These are phyloP conservation scores for Escovopsis weberi DNA, from an alignment of 2,329 filamentous ascomycete genomes.

Conservation along the genomic window DNA sequence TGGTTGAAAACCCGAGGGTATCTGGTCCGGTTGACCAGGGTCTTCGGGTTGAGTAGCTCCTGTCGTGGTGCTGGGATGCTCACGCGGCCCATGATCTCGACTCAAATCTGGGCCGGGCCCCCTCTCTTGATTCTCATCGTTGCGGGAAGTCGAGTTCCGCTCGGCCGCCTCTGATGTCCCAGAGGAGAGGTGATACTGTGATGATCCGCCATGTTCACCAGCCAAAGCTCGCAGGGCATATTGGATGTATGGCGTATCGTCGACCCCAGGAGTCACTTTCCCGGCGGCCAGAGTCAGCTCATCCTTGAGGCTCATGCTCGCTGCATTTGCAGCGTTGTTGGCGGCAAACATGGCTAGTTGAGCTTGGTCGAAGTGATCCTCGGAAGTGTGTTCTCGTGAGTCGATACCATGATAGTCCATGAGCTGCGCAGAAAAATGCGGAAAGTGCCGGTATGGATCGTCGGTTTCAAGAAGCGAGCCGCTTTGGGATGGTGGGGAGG, in stretches of 20 bases:
- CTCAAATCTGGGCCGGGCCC: background rate
- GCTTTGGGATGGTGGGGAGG: slow-evolving; percentile 22
- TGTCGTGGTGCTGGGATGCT: background rate
- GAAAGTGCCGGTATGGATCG: slow-evolving; percentile 26
- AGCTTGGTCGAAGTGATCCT: slow-evolving; percentile 24
- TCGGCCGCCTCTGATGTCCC: slow-evolving; percentile 18
- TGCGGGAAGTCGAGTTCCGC: slow-evolving; percentile 14
- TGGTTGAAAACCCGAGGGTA: background rate
- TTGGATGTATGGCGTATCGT: slow-evolving; percentile 76
- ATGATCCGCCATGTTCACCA: slow-evolving; percentile 48
- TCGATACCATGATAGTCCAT: slow-evolving; percentile 5
- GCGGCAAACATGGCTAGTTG: slow-evolving; percentile 25
- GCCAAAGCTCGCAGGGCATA: slow-evolving; percentile 84
- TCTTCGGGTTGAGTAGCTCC: background rate
- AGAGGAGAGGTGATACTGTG: slow-evolving; percentile 32
- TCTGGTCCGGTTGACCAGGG: background rate
- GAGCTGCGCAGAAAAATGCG: slow-evolving; percentile 14
- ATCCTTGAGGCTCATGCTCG: slow-evolving; percentile 35
- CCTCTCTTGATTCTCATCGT: slow-evolving; percentile 8
- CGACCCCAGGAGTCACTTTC: slow-evolving; percentile 58
- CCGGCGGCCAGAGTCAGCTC: slow-evolving; percentile 34
- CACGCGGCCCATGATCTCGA: no score
- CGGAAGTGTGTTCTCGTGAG: slow-evolving; percentile 1
- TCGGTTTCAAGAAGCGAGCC: slow-evolving; percentile 27
- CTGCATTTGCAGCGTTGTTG: slow-evolving; percentile 18